Conservation (phyloP, 352 stramenopile genomes). For the Pythium chondricola region DNA sequence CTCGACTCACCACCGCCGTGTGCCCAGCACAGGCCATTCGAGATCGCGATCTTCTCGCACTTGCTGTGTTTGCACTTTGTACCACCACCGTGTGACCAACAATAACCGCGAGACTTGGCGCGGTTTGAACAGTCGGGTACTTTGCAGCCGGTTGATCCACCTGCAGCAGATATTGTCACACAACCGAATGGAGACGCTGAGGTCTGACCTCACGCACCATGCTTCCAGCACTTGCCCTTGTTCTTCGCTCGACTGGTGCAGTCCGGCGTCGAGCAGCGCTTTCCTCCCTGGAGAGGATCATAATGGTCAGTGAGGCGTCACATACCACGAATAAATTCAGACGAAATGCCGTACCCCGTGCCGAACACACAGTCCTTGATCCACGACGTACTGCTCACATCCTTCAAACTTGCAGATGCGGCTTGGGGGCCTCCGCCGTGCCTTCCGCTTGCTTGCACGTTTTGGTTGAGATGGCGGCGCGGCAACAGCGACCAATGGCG, state of each 20-base stretch:
- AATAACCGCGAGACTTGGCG: slow-evolving; percentile 81
- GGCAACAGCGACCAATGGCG: not conserved
- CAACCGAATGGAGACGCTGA: not conserved
- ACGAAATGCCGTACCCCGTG: slow-evolving; percentile 34
- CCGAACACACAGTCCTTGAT: slow-evolving; percentile 68
- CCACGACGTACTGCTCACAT: slow-evolving; percentile 75
- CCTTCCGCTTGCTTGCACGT: slow-evolving; percentile 38
- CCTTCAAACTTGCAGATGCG: slow-evolving; percentile 68
- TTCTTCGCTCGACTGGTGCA: slow-evolving; percentile 74
- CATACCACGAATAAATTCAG: not conserved
- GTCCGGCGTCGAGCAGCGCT: slow-evolving; percentile 46
- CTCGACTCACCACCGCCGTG: slow-evolving; percentile 42
- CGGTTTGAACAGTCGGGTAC: slow-evolving; percentile 63
- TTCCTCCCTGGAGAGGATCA: slow-evolving; percentile 37
- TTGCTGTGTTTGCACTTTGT: slow-evolving; percentile 65
- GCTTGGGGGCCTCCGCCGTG: slow-evolving; percentile 36
- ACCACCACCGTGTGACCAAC: slow-evolving; percentile 81
- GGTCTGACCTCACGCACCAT: slow-evolving; percentile 24
- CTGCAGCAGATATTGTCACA: not conserved
- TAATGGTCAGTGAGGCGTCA: not conserved
- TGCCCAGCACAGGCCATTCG: slow-evolving; percentile 68
- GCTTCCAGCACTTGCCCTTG: slow-evolving; percentile 65
- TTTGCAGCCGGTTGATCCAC: slow-evolving; percentile 70
- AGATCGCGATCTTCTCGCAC: slow-evolving; percentile 79
- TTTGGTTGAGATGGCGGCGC: slow-evolving; percentile 13